These are phyloP conservation scores for Eutrema heterophyllum DNA, from an alignment of 345 rosid genomes.

Conservation along the genomic window DNA sequence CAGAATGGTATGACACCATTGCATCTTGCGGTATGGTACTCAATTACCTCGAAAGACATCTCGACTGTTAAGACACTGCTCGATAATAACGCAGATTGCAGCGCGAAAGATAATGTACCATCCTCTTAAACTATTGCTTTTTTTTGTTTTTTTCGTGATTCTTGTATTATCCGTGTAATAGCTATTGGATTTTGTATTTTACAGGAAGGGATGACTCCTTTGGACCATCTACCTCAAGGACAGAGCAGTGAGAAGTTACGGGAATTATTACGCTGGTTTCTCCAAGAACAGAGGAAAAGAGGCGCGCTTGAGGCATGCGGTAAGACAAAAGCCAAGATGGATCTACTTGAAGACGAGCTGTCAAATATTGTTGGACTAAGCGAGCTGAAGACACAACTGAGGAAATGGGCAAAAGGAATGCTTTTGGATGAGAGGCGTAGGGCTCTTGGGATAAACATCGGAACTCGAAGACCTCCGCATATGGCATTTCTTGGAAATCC, in stretches of 20 bases:
- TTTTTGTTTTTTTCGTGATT: not conserved
- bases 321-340: conserved; percentile 85
- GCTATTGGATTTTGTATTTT: conserved; percentile 12
- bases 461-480: conserved; percentile 84
- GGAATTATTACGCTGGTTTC: conserved; percentile 49
- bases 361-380: conserved; percentile 71
- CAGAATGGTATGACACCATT: conserved; percentile 99
- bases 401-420: conserved; percentile 99
- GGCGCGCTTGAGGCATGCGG: conserved; percentile 75
- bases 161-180: not conserved
- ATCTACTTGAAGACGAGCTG: conserved; percentile 74
- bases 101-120: conserved; percentile 76
- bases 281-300: conserved; percentile 78
- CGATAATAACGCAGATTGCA: conserved; percentile 82
- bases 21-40: conserved; percentile 97
- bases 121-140: not conserved
- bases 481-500: conserved; percentile 99
- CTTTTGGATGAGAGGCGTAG: conserved; percentile 94
- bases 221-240: conserved; percentile 78
- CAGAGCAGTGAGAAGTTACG: conserved; percentile 68
- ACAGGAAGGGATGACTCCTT: conserved; percentile 94
- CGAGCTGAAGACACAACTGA: conserved; percentile 78
- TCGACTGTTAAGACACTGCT: conserved; percentile 82
- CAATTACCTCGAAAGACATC: conserved; percentile 69
- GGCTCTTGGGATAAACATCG: conserved; percentile 87